Evolutionary conservation across 2,329 filamentous ascomycete species (phyloP).

Genomic region (Dothideomycetidae sp.): DNA sequence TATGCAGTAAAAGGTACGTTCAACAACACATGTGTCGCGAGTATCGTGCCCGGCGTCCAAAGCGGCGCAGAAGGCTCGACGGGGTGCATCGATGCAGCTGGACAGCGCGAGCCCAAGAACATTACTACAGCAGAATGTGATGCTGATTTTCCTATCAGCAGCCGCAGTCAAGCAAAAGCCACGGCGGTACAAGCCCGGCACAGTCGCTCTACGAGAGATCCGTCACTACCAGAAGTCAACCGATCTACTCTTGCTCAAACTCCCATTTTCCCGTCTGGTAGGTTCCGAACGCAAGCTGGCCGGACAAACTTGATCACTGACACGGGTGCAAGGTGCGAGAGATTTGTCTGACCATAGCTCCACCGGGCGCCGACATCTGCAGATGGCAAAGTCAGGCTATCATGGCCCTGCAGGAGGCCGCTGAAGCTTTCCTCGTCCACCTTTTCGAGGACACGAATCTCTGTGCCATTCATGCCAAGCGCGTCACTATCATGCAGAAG

Average conservation of each 20-base stretch:
- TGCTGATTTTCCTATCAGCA: too few species aligned
- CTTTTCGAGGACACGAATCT: conserved; percentile 98
- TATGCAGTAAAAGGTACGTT: too few species aligned
- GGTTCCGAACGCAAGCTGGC: conserved; percentile 12
- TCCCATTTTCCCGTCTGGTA: conserved; percentile 90
- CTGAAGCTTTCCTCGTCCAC: conserved; percentile 96
- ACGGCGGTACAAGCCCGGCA: conserved; percentile 43
- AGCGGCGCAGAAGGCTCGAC: too few species aligned
- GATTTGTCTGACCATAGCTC: conserved; percentile 93
- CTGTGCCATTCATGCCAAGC: conserved; percentile 97
- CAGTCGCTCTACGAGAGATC: conserved; percentile 96
- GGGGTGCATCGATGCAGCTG: too few species aligned
- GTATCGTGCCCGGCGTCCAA: too few species aligned
- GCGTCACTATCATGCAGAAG: conserved; percentile 95
- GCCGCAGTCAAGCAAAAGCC: conserved; percentile 14
- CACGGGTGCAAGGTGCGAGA: conserved; percentile 61
- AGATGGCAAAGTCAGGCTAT: conserved; percentile 98
- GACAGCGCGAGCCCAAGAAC: too few species aligned
- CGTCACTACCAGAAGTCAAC: conserved; percentile 96
- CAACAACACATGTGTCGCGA: too few species aligned
- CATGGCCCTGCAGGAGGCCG: conserved; percentile 92
- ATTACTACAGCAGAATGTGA: too few species aligned
- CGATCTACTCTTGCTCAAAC: conserved; percentile 90
- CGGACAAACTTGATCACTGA: not conserved
- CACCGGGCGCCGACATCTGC: conserved; percentile 46